These are phyloP conservation scores for Oryza coarctata DNA, from an alignment of 176 grass and related monocot species.

Conservation along the genomic window DNA sequence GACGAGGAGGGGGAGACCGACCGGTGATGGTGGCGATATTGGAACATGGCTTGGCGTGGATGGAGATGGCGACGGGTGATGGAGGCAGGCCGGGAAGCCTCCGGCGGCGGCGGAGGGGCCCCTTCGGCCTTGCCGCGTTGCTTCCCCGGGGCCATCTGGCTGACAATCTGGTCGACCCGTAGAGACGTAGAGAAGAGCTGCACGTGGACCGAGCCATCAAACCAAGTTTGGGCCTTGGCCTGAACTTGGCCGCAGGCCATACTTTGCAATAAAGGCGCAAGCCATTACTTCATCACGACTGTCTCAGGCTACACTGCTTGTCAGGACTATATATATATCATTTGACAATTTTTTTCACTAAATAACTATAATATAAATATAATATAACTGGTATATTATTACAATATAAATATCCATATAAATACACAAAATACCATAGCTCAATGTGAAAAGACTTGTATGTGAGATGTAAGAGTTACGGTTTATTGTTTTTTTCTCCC, in stretches of 20 bases:
- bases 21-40: conserved; percentile 91
- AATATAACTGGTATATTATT: too few species aligned
- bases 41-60: conserved; percentile 90
- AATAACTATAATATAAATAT: too few species aligned
- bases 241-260: too few species aligned
- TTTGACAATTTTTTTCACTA: too few species aligned
- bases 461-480: too few species aligned
- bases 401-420: too few species aligned
- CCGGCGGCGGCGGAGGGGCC: not conserved
- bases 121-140: conserved; percentile 63
- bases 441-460: too few species aligned
- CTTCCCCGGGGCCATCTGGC: conserved; percentile 74
- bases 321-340: too few species aligned
- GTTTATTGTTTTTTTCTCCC: too few species aligned
- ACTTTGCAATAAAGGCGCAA: not conserved
- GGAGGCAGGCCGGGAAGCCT: conserved; percentile 69
- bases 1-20: conserved; percentile 9
- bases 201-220: not conserved
- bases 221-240: not conserved
- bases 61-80: conserved; percentile 84
- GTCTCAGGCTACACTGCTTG: too few species aligned
- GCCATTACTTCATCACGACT: not conserved
- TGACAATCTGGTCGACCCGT: not conserved
- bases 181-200: not conserved
- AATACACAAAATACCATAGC: too few species aligned